Evolutionary conservation across 371 early-diverging fungal species (phyloP).

Genomic region (Choanephora cucurbitarum): DNA sequence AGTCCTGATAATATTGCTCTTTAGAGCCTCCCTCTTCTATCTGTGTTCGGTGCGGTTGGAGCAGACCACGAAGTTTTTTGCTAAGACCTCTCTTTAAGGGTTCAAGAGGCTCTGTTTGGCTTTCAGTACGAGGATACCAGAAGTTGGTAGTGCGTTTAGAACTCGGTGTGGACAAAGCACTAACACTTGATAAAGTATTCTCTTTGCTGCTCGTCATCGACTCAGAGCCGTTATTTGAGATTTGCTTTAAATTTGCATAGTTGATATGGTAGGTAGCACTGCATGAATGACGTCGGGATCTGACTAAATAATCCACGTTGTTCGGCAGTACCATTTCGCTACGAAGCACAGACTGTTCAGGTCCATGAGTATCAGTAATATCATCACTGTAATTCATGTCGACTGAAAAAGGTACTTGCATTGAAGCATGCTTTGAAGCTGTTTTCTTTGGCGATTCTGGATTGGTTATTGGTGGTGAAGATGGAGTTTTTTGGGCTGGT

Average conservation of each 20-base stretch:
- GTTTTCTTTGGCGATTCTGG: too few relatives aligned
- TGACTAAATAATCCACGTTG: neutral
- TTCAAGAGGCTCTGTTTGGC: conserved; percentile 5
- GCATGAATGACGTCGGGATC: conserved; percentile 9
- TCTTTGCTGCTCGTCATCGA: neutral
- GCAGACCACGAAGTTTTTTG: conserved; percentile 32
- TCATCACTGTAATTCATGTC: neutral
- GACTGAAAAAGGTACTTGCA: too few relatives aligned
- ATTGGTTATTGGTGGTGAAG: conserved; percentile 4
- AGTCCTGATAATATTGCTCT: conserved; percentile 23
- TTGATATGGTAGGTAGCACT: neutral
- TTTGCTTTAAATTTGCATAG: neutral
- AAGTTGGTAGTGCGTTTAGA: conserved; percentile 24
- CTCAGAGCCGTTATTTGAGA: neutral
- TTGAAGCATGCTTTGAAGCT: too few relatives aligned
- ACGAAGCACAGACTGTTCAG: conserved; percentile 1
- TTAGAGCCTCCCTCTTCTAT: conserved; percentile 37
- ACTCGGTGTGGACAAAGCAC: neutral
- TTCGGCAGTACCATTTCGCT: conserved; percentile 3
- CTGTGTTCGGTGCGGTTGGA: conserved; percentile 36
- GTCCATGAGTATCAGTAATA: conserved; percentile 18
- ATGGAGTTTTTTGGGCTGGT: conserved; percentile 7
- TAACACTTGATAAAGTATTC: neutral
- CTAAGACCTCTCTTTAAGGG: conserved; percentile 34
- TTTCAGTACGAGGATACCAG: conserved; percentile 46